Base-by-base conservation (phyloP, 2,329 filamentous ascomycete species). In the Penicillium sp. region DNA sequence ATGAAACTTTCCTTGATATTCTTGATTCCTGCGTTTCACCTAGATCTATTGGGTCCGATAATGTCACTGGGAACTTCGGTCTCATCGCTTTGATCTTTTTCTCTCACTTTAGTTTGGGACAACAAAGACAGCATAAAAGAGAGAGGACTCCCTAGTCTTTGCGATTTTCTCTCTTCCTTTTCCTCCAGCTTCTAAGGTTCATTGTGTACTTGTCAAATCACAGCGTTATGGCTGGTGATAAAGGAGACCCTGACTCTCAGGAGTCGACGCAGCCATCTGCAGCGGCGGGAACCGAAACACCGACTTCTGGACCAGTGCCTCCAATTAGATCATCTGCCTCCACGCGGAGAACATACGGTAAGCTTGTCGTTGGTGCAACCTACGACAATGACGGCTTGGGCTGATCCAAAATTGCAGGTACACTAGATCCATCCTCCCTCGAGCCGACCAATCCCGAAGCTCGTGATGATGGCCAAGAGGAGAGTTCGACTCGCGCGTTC, bases 281-380 rank as follows among this genome's bases (percentile, higher is more conserved):
- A 23, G 7, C 34, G 32, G 9, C 16, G 6, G 40, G 39, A 35
- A 48, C 13, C 27, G 54, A 54, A 21, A 46, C 8, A 16, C 34
- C 45, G 3, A 32, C 32, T 29, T 40, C 56, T 48, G 56, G 50
- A 4, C 50, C 38, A n/a, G 35, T 34, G 7, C 56, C 55, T 48
- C 46, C 54, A 44, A 39, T 51, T 35, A 60, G 52, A 55, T 53
- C 61, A 18, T 54, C 57, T 41, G 35, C 52, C 13, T 56, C 63
- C 15, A 35, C 45, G 8, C 60, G 63, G 52, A 68, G 69, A 61
- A 67, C 54, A 46, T 72, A 72, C 52, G 70, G 70, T 72, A 52
- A 46, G 65, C 41, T 52, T 52, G 21, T 6, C n/a, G 29, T 54
- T 50, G 41, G 60, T 63, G 61, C 60, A 63, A 63, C 60, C 39